Conservation (phyloP, 2,329 filamentous ascomycete genomes). For the Verticillium isaacii region DNA sequence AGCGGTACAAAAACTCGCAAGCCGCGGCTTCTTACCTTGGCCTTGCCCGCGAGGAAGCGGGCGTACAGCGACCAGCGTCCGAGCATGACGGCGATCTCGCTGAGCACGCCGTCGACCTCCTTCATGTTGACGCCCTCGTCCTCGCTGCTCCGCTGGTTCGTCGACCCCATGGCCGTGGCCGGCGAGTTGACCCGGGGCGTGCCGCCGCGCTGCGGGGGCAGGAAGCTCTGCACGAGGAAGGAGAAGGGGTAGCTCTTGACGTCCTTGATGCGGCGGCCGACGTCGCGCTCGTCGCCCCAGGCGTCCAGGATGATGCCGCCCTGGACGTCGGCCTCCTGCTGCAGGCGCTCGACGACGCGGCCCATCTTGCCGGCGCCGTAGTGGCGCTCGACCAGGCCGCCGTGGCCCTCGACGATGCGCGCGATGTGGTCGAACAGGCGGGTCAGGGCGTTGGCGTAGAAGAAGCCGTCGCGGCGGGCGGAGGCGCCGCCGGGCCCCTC, state of each 20-base stretch:
- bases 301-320: constrained; percentile 94
- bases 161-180: constrained; percentile 49
- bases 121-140: constrained; percentile 97
- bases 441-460: constrained; percentile 86
- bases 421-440: constrained; percentile 97
- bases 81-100: constrained; percentile 87
- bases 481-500: constrained; percentile 40
- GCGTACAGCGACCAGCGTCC: constrained; percentile 90
- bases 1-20: too few species aligned
- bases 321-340: constrained; percentile 93
- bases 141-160: constrained; percentile 61
- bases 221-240: constrained; percentile 91
- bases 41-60: constrained; percentile 83
- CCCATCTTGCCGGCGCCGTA: constrained; percentile 93
- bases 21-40: constrained; percentile 52
- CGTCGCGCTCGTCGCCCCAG: constrained; percentile 83
- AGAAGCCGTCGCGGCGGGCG: constrained; percentile 71
- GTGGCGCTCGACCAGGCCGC: constrained; percentile 85
- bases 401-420: constrained; percentile 90
- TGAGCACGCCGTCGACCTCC: constrained; percentile 82
- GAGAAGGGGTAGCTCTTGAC: constrained; percentile 98
- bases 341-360: constrained; percentile 85
- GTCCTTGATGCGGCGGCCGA: constrained; percentile 85
- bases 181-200: constrained; percentile 74
- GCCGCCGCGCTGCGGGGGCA: constrained; percentile 62